Conservation (phyloP, 345 rosid species). For the Melastoma malabathricum region DNA sequence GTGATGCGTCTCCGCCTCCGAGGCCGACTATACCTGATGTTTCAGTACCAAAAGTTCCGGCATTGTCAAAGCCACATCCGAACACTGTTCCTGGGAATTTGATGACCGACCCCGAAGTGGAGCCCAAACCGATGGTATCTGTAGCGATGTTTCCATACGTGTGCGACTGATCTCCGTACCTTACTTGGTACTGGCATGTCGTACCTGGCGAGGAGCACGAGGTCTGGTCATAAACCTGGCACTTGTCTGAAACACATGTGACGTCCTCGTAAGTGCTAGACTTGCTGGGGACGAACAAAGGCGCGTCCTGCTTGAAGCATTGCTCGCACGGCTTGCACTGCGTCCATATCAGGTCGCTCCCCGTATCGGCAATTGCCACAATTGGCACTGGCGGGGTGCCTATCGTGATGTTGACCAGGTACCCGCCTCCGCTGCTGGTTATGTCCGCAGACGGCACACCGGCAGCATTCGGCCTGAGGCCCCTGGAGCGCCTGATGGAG, state of each 20-base stretch:
- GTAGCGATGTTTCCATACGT: constrained; percentile 9
- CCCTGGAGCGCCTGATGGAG: not conserved
- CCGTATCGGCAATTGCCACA: constrained; percentile 17
- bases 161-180: constrained; percentile 5
- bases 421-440: constrained; percentile 2
- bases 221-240: not conserved
- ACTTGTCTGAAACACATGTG: constrained; percentile 5
- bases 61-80: constrained; percentile 21
- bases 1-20: constrained; percentile 10
- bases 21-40: constrained; percentile 15
- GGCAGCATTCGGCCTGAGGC: not conserved
- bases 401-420: constrained; percentile 18
- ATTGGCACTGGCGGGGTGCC: constrained; percentile 10
- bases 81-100: not conserved
- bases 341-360: constrained; percentile 29
- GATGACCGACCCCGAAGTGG: not conserved
- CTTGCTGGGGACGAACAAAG: constrained; percentile 9
- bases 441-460: not conserved
- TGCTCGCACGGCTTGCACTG: constrained; percentile 22
- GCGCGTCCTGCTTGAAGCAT: constrained; percentile 14
- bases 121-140: constrained; percentile 10
- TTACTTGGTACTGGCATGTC: constrained; percentile 7
- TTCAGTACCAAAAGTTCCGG: not conserved
- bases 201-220: not conserved
- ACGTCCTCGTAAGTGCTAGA: constrained; percentile 9